Percentiles rank a stretch among this genome's conserved stretches.
Evolutionary conservation across 768 basidiomycete genomes (phyloP).

Genomic region (Cantharellus anzutake): DNA sequence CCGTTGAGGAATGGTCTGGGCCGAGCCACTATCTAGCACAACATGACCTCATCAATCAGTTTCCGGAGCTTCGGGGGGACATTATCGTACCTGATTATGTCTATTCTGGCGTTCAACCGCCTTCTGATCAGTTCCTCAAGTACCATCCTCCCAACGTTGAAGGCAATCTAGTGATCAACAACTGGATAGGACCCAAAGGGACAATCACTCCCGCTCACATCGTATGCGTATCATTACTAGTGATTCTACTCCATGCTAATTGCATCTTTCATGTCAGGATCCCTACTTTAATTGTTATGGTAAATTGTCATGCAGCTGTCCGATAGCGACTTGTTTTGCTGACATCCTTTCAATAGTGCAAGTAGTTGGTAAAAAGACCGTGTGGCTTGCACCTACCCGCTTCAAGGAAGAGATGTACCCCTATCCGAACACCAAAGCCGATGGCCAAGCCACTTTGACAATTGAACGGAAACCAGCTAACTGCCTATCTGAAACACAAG

Average conservation of each 20-base stretch:
- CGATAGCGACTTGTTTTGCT: constrained; percentile 5
- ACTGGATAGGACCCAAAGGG: constrained; percentile 65
- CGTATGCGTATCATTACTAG: constrained; percentile 24
- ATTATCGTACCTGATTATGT: constrained; percentile 78
- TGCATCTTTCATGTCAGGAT: constrained; percentile 33
- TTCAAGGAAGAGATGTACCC: constrained; percentile 31
- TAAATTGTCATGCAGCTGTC: constrained; percentile 17
- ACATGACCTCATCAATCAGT: constrained; percentile 68
- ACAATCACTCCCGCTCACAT: constrained; percentile 84
- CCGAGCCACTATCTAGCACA: constrained; percentile 65
- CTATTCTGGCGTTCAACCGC: constrained; percentile 37
- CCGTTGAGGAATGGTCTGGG: constrained; percentile 10
- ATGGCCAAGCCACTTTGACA: background rate
- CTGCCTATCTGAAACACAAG: constrained; percentile 8
- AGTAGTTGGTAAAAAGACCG: constrained; percentile 70
- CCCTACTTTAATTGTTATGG: constrained; percentile 87
- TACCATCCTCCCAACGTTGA: constrained; percentile 51
- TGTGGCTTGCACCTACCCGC: constrained; percentile 77
- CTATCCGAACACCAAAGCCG: constrained; percentile 11
- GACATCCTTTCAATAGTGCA: constrained; percentile 35
- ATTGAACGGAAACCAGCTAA: constrained; percentile 43
- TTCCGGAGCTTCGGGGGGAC: constrained; percentile 57
- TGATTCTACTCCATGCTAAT: background rate
- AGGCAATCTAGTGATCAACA: constrained; percentile 48
- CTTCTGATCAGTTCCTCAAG: constrained; percentile 20